Evolutionary conservation across 2,329 filamentous ascomycete species (phyloP).

Genomic region (Eutypa lata): DNA sequence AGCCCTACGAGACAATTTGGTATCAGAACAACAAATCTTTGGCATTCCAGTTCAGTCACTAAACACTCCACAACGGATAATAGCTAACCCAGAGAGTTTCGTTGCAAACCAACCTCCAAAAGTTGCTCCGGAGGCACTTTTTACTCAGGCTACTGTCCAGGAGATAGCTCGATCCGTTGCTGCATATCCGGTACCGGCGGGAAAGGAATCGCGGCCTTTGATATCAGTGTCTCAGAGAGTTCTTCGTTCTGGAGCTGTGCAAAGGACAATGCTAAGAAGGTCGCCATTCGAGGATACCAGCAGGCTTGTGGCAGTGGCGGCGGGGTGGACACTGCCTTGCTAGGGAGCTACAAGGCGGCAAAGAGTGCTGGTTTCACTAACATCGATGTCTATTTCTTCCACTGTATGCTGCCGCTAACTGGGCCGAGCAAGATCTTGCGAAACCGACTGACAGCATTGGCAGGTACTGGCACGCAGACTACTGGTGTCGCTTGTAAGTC

Average conservation of each 20-base stretch:
- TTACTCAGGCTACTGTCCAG: neutral
- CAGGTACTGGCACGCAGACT: neutral
- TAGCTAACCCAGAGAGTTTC: too few relatives aligned
- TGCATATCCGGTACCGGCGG: neutral
- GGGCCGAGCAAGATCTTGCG: neutral
- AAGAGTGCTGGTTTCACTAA: neutral
- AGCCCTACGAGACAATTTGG: too few relatives aligned
- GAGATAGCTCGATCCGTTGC: neutral
- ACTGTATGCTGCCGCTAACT: neutral
- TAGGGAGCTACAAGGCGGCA: neutral
- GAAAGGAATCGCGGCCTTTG: neutral
- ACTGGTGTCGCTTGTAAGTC: neutral
- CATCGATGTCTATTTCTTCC: neutral
- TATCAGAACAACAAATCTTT: too few relatives aligned
- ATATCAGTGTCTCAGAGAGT: neutral
- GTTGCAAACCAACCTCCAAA: neutral
- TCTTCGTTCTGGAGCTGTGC: neutral
- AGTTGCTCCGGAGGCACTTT: neutral
- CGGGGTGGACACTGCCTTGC: neutral
- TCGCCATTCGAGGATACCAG: neutral
- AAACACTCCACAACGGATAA: too few relatives aligned
- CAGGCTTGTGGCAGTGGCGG: neutral
- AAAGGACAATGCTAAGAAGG: neutral
- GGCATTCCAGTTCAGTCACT: too few relatives aligned
- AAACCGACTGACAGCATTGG: neutral